A percentile compares a stretch with the other conserved stretches of the same genome.
Evolutionary conservation across 768 basidiomycete genomes (phyloP).

Genomic region (Mycena albidolilacea): DNA sequence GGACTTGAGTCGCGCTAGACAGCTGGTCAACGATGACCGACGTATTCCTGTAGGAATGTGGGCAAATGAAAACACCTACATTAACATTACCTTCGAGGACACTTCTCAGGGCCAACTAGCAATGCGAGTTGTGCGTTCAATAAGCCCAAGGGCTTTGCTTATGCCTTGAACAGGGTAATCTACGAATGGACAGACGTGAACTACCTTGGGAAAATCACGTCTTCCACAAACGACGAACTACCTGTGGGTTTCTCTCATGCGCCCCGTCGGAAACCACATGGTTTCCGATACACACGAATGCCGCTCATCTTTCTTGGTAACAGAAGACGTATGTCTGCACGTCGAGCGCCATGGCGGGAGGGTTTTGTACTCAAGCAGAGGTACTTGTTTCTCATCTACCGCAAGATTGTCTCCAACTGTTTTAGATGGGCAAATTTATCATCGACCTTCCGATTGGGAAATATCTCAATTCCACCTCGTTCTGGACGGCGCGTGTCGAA

Average conservation of each 20-base stretch:
- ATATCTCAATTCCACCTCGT: slow-evolving; percentile 79
- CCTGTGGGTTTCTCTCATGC: slow-evolving; percentile 68
- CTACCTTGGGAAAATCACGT: slow-evolving; percentile 84
- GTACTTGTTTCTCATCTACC: neutral
- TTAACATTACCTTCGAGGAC: slow-evolving; percentile 88
- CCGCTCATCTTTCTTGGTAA: slow-evolving; percentile 45
- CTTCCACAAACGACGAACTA: slow-evolving; percentile 64
- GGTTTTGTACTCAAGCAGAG: slow-evolving; percentile 76
- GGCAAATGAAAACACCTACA: slow-evolving; percentile 82
- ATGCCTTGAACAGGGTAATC: slow-evolving; percentile 58
- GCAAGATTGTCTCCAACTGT: neutral
- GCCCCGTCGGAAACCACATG: neutral
- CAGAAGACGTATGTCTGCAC: slow-evolving; percentile 98
- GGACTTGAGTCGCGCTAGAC: neutral
- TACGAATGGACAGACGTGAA: slow-evolving; percentile 95
- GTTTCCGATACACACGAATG: slow-evolving; percentile 30
- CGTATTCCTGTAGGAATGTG: slow-evolving; percentile 78
- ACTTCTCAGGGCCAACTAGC: slow-evolving; percentile 90
- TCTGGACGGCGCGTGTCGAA: slow-evolving; percentile 88
- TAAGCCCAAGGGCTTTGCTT: too few relatives aligned
- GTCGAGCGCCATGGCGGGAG: slow-evolving; percentile 77
- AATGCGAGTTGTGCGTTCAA: slow-evolving; percentile 51
- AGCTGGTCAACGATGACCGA: neutral
- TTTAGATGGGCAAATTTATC: slow-evolving; percentile 88
- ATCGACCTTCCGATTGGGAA: slow-evolving; percentile 77